A percentile compares a stretch with the other conserved stretches of the same genome.
These are phyloP conservation scores for Apophysomyces variabilis DNA, from an alignment of 371 early-diverging fungal species.

Conservation along the genomic window DNA sequence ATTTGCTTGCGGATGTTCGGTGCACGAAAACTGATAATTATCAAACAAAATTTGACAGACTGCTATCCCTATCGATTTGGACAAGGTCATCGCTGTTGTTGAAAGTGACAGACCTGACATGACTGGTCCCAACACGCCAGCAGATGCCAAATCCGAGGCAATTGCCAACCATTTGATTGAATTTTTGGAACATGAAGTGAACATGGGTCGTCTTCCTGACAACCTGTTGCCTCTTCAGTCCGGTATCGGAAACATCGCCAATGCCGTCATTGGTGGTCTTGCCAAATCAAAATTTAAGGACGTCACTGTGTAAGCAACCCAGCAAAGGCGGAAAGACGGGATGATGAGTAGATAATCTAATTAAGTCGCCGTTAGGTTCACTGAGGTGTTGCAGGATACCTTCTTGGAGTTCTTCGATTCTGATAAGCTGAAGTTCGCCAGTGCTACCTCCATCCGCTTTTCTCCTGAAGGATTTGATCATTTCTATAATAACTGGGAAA, in stretches of 20 bases:
- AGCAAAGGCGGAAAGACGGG: slow-evolving; percentile 10
- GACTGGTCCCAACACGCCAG: slow-evolving; percentile 49
- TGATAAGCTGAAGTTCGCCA: slow-evolving; percentile 54
- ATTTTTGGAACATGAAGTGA: slow-evolving; percentile 57
- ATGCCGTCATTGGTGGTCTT: slow-evolving; percentile 59
- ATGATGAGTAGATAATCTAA: slow-evolving; percentile 5
- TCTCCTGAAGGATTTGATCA: slow-evolving; percentile 57
- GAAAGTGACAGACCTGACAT: slow-evolving; percentile 55
- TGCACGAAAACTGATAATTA: slow-evolving; percentile 2
- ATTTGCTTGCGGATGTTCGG: slow-evolving; percentile 10
- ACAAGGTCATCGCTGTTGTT: slow-evolving; percentile 53
- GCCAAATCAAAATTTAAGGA: slow-evolving; percentile 53
- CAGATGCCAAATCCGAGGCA: slow-evolving; percentile 46
- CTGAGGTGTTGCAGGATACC: slow-evolving; percentile 57
- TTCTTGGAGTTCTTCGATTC: slow-evolving; percentile 61
- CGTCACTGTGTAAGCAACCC: slow-evolving; percentile 52
- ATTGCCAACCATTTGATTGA: slow-evolving; percentile 58
- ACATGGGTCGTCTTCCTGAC: slow-evolving; percentile 52
- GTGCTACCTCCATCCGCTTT: slow-evolving; percentile 61
- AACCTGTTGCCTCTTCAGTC: slow-evolving; percentile 56
- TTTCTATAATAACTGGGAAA: slow-evolving; percentile 57
- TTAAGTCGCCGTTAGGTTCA: slow-evolving; percentile 35
- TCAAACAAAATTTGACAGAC: slow-evolving; percentile 26
- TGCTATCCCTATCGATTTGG: slow-evolving; percentile 54
- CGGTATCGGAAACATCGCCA: slow-evolving; percentile 63